These are phyloP conservation scores for Waitea zeae DNA, from an alignment of 1,284 basidiomycete genomes.

Conservation along the genomic window DNA sequence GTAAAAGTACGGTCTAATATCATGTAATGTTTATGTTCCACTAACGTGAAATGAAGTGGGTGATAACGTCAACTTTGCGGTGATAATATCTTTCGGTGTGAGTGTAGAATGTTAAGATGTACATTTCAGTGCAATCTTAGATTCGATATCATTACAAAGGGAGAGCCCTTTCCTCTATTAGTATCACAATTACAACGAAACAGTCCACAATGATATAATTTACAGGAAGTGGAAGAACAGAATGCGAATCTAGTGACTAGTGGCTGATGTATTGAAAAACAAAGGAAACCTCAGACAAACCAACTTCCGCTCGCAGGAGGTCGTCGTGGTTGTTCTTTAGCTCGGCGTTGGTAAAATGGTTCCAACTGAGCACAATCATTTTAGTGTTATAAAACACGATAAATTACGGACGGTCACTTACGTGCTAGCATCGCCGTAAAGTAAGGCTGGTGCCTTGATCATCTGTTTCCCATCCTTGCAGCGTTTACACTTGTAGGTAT, in stretches of 20 bases:
- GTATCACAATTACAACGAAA: no score
- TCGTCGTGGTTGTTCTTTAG: conserved; percentile 92
- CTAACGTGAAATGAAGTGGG: no score
- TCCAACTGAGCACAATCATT: conserved; percentile 77
- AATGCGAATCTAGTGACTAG: conserved; percentile 10
- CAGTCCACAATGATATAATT: no score
- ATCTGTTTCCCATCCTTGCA: conserved; percentile 82
- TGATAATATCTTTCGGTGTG: no score
- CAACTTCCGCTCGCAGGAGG: conserved; percentile 80
- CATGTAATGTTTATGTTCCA: no score
- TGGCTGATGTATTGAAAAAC: conserved; percentile 89
- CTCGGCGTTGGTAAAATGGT: conserved; percentile 85
- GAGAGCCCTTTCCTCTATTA: no score
- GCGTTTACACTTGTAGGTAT: conserved; percentile 94
- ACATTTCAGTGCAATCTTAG: no score
- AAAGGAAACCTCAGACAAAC: conserved; percentile 72
- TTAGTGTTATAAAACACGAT: background rate
- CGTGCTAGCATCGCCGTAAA: conserved; percentile 98
- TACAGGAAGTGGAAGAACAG: background rate
- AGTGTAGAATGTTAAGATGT: no score
- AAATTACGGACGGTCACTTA: conserved; percentile 35
- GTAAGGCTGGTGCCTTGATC: conserved; percentile 68
- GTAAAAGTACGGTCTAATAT: no score
- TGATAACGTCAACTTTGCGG: no score
- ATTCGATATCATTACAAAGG: no score